phyloP scores from a whole-genome alignment of 2,329 filamentous ascomycete genomes.

The Arthrobotrys musiformis region DNA sequence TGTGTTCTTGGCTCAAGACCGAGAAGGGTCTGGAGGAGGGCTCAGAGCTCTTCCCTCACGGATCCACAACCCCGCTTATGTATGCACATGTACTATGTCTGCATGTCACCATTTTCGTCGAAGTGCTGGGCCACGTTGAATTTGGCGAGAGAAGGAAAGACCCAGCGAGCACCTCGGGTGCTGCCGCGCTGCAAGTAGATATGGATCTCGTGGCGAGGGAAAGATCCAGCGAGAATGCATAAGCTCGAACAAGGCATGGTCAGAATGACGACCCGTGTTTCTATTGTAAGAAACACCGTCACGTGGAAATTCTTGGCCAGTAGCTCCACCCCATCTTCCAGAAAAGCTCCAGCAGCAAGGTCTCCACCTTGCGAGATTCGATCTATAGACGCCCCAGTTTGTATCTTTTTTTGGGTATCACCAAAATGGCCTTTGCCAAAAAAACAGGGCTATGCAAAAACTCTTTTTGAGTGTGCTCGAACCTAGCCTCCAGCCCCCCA shows the following conservation, averaged over 20 bases:
- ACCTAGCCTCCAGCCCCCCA: too few species aligned
- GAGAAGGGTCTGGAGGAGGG: background rate
- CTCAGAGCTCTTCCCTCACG: constrained; percentile 43
- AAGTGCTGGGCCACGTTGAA: constrained; percentile 44
- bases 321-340: constrained; percentile 16
- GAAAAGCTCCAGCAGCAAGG: background rate
- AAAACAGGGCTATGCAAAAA: constrained; percentile 42
- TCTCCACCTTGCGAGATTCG: constrained; percentile 23
- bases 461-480: background rate
- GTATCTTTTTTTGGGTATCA: constrained; percentile 50
- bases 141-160: constrained; percentile 26
- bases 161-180: constrained; percentile 31
- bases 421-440: constrained; percentile 13
- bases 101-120: constrained; percentile 48
- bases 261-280: constrained; percentile 48
- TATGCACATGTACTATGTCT: constrained; percentile 18
- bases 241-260: constrained; percentile 19
- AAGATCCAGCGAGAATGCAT: constrained; percentile 23
- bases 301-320: constrained; percentile 39
- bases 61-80: constrained; percentile 35
- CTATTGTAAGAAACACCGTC: constrained; percentile 54
- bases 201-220: constrained; percentile 31
- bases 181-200: constrained; percentile 9
- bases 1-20: constrained; percentile 1
- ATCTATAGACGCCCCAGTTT: constrained; percentile 11